Percentiles rank a stretch among this genome's conserved stretches.
Evolutionary conservation across 768 basidiomycete species (phyloP).

Genomic region (Termitomyces sp.): DNA sequence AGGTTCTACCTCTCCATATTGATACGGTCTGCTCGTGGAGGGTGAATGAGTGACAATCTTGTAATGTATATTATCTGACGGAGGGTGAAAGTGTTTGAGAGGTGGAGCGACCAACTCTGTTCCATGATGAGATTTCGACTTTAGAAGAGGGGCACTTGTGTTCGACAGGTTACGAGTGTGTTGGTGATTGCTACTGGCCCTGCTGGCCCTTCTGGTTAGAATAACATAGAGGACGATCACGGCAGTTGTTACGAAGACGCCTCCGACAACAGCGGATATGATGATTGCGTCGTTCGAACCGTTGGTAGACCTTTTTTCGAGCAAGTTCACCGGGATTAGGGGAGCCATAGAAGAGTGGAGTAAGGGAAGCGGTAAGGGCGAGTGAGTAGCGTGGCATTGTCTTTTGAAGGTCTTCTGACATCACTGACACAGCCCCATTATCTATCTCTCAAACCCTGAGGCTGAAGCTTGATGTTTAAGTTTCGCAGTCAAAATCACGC

Average conservation of each 20-base stretch:
- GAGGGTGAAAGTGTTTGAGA: neutral
- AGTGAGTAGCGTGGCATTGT: neutral
- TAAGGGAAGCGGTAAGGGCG: neutral
- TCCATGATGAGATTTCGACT: neutral
- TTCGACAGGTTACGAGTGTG: neutral
- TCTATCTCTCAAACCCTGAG: neutral
- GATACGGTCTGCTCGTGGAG: neutral
- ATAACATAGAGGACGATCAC: neutral
- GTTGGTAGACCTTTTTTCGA: neutral
- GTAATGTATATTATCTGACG: neutral
- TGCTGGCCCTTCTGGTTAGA: neutral
- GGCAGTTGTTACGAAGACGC: neutral
- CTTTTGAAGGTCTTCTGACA: neutral
- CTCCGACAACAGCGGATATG: neutral
- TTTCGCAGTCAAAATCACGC: neutral
- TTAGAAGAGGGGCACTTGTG: conserved; percentile 2
- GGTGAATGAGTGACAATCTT: conserved; percentile 2
- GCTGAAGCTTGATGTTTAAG: neutral
- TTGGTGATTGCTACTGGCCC: neutral
- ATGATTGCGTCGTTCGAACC: neutral
- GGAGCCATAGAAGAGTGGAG: neutral
- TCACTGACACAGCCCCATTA: conserved; percentile 8
- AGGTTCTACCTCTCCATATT: neutral
- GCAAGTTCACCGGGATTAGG: neutral
- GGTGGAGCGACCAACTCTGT: neutral